Evolutionary conservation across 352 stramenopile genomes (phyloP).

Genomic region (Pelagophyceae sp.): DNA sequence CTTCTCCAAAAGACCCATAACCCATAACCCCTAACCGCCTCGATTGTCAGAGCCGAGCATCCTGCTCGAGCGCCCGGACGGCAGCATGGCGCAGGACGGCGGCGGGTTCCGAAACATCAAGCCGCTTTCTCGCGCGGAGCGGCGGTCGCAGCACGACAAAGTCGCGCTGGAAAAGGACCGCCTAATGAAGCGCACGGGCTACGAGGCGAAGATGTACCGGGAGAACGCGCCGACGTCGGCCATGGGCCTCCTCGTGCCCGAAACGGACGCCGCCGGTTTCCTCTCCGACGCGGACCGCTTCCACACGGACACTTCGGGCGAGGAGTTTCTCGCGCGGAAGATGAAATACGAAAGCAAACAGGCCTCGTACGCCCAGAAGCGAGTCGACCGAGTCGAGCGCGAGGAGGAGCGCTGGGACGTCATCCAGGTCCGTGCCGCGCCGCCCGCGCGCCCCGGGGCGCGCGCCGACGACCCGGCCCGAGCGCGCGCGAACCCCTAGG

Average conservation of each 20-base stretch:
- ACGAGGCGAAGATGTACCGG: constrained; percentile 38
- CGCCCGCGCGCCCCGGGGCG: too few relatives aligned
- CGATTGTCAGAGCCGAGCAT: too few relatives aligned
- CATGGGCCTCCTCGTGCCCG: constrained; percentile 30
- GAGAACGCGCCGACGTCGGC: constrained; percentile 37
- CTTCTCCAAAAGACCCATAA: too few relatives aligned
- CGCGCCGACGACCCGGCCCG: too few relatives aligned
- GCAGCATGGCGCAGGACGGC: too few relatives aligned
- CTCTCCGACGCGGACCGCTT: constrained; percentile 72
- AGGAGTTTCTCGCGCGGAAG: constrained; percentile 58
- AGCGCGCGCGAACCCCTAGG: too few relatives aligned
- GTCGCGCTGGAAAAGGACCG: constrained; percentile 40
- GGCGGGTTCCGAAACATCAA: constrained; percentile 37
- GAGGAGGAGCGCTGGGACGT: constrained; percentile 69
- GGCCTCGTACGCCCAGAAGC: constrained; percentile 52
- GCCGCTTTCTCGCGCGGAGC: constrained; percentile 33
- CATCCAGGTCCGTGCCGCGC: too few relatives aligned
- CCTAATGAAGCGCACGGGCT: constrained; percentile 37
- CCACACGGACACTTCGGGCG: constrained; percentile 71
- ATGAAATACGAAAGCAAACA: constrained; percentile 35
- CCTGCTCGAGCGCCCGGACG: too few relatives aligned
- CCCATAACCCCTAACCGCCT: too few relatives aligned
- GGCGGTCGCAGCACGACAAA: constrained; percentile 40
- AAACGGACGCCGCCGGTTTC: constrained; percentile 46
- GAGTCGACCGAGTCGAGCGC: constrained; percentile 50